A percentile compares a stretch with the other conserved stretches of the same genome.
Conservation (phyloP, 108 stramenopile genomes). For the Cyclotella baltica region DNA sequence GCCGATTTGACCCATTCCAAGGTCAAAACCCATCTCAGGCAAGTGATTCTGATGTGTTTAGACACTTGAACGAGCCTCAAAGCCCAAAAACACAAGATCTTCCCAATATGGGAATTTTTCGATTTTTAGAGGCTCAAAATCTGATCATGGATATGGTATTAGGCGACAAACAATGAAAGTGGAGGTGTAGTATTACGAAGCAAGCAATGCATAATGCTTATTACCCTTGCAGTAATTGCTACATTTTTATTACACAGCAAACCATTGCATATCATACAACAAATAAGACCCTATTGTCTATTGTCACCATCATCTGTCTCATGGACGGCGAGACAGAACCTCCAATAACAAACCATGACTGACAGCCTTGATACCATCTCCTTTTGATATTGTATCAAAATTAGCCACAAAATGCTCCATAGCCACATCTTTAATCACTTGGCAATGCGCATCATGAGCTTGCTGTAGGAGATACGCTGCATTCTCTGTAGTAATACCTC, state of each 20-base stretch:
- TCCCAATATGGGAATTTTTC: background rate
- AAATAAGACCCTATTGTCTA: no score
- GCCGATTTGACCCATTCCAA: background rate
- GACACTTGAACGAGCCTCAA: background rate
- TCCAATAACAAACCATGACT: slow-evolving; percentile 92
- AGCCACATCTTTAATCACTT: slow-evolving; percentile 86
- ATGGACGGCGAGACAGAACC: slow-evolving; percentile 79
- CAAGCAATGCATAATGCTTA: no score
- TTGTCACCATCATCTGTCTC: no score
- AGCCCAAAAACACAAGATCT: background rate
- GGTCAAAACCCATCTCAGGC: background rate
- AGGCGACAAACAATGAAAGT: no score
- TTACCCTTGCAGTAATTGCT: no score
- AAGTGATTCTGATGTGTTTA: background rate
- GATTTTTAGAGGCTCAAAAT: no score
- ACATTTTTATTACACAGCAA: no score
- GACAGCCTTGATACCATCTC: slow-evolving; percentile 92
- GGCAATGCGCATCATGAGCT: slow-evolving; percentile 92
- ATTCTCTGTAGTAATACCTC: slow-evolving; percentile 83
- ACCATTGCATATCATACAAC: no score
- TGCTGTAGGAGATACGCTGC: slow-evolving; percentile 88
- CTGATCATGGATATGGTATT: no score
- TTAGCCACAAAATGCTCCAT: slow-evolving; percentile 92
- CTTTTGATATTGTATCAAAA: slow-evolving; percentile 95
- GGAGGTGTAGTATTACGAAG: no score